phyloP scores from a whole-genome alignment of 192 early-diverging fungal genomes.

The Powellomyces hirtus region DNA sequence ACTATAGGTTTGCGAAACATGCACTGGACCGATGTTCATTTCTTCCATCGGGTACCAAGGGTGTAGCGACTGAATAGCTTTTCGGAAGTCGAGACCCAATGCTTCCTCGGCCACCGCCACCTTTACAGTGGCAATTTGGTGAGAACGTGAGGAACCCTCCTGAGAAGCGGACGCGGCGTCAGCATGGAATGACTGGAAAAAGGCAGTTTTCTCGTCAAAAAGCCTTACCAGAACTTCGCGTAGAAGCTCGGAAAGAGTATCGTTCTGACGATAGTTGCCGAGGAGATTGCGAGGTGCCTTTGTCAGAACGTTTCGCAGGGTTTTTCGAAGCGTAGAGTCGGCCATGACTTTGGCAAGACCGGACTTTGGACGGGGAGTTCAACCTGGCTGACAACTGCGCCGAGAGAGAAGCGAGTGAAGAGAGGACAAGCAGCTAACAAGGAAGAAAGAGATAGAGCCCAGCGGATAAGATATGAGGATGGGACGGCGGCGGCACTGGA shows the following conservation, averaged over 20 bases:
- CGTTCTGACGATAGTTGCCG: neutral
- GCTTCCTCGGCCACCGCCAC: neutral
- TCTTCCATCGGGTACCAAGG: neutral
- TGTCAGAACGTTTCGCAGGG: neutral
- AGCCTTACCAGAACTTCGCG: neutral
- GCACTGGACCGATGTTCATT: neutral
- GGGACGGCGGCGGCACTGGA: too few relatives aligned
- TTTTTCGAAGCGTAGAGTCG: neutral
- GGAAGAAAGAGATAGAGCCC: too few relatives aligned
- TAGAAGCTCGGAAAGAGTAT: constrained; percentile 1
- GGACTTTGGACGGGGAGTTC: too few relatives aligned
- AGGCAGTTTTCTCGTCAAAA: neutral
- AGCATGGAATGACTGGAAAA: neutral
- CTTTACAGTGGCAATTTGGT: neutral
- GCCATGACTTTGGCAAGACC: neutral
- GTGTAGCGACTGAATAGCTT: neutral
- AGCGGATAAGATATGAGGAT: too few relatives aligned
- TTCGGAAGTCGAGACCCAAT: neutral
- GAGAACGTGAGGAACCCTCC: neutral
- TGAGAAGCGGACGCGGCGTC: neutral
- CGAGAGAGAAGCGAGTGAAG: too few relatives aligned
- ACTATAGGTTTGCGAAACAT: neutral
- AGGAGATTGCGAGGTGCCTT: neutral
- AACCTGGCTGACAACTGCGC: too few relatives aligned
- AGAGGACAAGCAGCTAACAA: too few relatives aligned